Percentiles rank a stretch among this genome's conserved stretches.
phyloP scores from a whole-genome alignment of 139 green algal species.

The Micractinium conductrix region DNA sequence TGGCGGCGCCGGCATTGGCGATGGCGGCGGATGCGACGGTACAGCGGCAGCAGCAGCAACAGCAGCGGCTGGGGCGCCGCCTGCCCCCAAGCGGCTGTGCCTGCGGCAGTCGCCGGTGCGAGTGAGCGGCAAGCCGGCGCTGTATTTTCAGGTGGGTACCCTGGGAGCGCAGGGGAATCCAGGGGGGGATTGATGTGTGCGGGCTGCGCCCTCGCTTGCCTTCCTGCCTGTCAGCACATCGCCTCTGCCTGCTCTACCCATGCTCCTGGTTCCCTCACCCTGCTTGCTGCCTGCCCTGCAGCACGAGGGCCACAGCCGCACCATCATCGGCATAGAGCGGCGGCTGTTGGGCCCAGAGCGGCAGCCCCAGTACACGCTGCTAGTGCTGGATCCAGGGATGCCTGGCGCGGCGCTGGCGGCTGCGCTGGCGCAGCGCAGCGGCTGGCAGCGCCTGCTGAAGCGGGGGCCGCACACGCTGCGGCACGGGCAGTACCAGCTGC shows the following conservation, averaged over 20 bases:
- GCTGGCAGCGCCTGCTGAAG: conserved; percentile 37
- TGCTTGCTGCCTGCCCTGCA: not conserved
- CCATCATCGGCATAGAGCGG: conserved; percentile 32
- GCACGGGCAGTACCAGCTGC: conserved; percentile 32
- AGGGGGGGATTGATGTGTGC: too few species aligned
- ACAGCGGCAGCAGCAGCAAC: conserved; percentile 18
- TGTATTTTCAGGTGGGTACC: conserved; percentile 34
- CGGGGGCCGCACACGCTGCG: conserved; percentile 28
- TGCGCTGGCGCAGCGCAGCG: not conserved
- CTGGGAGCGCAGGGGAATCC: too few species aligned
- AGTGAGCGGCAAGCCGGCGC: not conserved
- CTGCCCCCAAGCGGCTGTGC: not conserved
- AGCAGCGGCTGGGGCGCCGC: conserved; percentile 10
- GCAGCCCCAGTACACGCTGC: conserved; percentile 8
- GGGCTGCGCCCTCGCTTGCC: too few species aligned
- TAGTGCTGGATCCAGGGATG: conserved; percentile 22
- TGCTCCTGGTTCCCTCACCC: too few species aligned
- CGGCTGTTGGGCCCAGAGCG: not conserved
- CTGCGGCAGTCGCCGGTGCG: conserved; percentile 20
- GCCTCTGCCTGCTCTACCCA: not conserved
- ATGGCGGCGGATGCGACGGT: too few species aligned
- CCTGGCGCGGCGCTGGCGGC: not conserved
- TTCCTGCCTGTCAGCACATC: too few species aligned
- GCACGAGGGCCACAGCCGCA: conserved; percentile 35
- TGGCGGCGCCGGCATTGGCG: not conserved